Evolutionary conservation across 768 basidiomycete species (phyloP).

Genomic region (Dioszegia crocea): DNA sequence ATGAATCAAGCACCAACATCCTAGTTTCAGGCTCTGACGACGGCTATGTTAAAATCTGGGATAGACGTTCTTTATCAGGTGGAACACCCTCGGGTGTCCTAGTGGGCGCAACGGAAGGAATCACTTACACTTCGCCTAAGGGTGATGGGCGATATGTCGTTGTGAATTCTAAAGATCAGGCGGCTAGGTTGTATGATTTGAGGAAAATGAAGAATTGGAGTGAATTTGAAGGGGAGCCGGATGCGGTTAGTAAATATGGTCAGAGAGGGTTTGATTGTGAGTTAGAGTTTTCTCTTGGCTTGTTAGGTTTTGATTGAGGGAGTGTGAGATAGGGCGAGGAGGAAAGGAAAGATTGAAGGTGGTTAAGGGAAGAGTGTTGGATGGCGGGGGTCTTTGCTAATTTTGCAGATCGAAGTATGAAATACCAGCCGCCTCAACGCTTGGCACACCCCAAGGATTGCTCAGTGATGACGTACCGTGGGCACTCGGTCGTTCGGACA

Average conservation of each 20-base stretch:
- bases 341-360: no score
- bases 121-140: slow-evolving; percentile 90
- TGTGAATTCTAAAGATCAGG: slow-evolving; percentile 94
- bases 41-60: slow-evolving; percentile 90
- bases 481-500: slow-evolving; percentile 82
- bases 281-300: slow-evolving; percentile 52
- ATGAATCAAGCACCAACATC: slow-evolving; percentile 84
- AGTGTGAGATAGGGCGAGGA: no score
- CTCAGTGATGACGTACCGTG: slow-evolving; percentile 91
- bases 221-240: slow-evolving; percentile 60
- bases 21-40: slow-evolving; percentile 95
- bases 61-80: slow-evolving; percentile 55
- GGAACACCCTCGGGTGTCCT: slow-evolving; percentile 84
- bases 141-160: slow-evolving; percentile 94
- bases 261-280: slow-evolving; percentile 62
- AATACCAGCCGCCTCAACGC: slow-evolving; percentile 61
- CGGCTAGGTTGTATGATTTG: slow-evolving; percentile 85
- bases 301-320: no score
- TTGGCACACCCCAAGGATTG: slow-evolving; percentile 80
- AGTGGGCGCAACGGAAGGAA: slow-evolving; percentile 88
- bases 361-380: no score
- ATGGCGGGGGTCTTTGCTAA: no score
- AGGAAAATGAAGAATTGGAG: slow-evolving; percentile 78
- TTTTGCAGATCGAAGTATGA: slow-evolving; percentile 19
- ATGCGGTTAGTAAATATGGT: slow-evolving; percentile 57